phyloP scores from a whole-genome alignment of 345 rosid species.

The Murraya koenigii region DNA sequence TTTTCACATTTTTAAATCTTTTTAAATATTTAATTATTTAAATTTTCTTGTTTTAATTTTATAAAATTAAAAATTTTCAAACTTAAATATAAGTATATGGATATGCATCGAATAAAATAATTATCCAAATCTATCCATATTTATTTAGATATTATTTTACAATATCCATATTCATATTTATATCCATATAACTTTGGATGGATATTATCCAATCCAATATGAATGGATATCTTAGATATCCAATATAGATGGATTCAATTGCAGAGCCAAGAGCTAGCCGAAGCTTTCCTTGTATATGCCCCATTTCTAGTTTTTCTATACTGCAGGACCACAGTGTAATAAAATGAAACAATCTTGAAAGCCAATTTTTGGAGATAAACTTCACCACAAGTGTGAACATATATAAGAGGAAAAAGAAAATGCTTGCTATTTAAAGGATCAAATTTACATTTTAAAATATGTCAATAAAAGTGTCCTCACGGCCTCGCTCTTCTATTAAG shows the following conservation, averaged over 20 bases:
- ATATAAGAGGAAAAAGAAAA: slow-evolving; percentile 1
- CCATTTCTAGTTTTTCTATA: slow-evolving; percentile 33
- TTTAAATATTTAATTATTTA: too few species aligned
- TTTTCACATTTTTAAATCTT: too few species aligned
- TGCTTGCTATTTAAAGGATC: slow-evolving; percentile 14
- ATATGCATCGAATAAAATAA: too few species aligned
- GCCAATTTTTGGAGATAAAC: slow-evolving; percentile 9
- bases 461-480: not conserved
- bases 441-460: slow-evolving; percentile 16
- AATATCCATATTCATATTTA: too few species aligned
- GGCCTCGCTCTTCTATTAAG: not conserved
- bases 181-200: slow-evolving; percentile 63
- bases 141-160: too few species aligned
- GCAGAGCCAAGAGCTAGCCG: slow-evolving; percentile 56
- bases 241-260: slow-evolving; percentile 75
- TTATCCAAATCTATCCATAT: too few species aligned
- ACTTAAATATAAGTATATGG: too few species aligned
- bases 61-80: too few species aligned
- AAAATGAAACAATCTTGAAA: not conserved
- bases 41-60: too few species aligned
- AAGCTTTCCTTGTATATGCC: slow-evolving; percentile 51
- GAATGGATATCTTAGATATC: slow-evolving; percentile 62
- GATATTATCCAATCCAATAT: slow-evolving; percentile 42
- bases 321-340: not conserved
- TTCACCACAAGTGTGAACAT: slow-evolving; percentile 13